Evolutionary conservation across 495 filamentous ascomycete species (phyloP), one percentile per base, ranked within the genome.

Genomic region (Penicillium odoratum): DNA sequence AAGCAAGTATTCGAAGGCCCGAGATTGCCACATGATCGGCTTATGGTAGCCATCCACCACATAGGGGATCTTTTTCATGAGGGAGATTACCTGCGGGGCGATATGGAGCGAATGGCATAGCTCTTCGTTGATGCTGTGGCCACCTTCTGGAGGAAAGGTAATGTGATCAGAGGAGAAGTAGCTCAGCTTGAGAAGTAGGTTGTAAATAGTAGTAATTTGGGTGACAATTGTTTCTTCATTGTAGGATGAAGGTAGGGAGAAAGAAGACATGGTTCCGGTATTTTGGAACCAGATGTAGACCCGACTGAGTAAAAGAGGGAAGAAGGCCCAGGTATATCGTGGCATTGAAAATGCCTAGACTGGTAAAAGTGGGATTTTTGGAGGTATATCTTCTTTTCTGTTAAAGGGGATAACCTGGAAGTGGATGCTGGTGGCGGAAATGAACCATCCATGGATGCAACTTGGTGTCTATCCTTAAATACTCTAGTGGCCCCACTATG

Each of bases 51-150:
- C 48, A 31, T 38, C 8, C 4, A 40, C 7, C 31, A 30, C 16
- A 38, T 51, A 51, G 5, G 48, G 30, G n/a, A 51, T 51, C 30
- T 26, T 51, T 38, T 51, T 51, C 48, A 51, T 51, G n/a, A 51
- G 48, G 11, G 31, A 51, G 7, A 51, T n/a, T 36, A 51, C 48
- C 48, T 25, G 8, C 30, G 31, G 30, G 15, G 48, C 31, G 48
- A 51, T 36, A 38, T 51, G 48, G 31, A 51, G 48, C 31, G 25
- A 28, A 38, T 38, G 29, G 21, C 48, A 51, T 40, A 51, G 31
- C 48, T 51, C 31, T 30, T 51, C 31, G 30, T 51, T 51, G 48
- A 51, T 51, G 21, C 3, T n/a, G 28, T 51, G 48, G 34, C 48
- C 48, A 38, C 31, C 48, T 38, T 28, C 31, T 30, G 48, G 48